Conservation (phyloP, 345 rosid genomes). For the Citrus unshiu region DNA sequence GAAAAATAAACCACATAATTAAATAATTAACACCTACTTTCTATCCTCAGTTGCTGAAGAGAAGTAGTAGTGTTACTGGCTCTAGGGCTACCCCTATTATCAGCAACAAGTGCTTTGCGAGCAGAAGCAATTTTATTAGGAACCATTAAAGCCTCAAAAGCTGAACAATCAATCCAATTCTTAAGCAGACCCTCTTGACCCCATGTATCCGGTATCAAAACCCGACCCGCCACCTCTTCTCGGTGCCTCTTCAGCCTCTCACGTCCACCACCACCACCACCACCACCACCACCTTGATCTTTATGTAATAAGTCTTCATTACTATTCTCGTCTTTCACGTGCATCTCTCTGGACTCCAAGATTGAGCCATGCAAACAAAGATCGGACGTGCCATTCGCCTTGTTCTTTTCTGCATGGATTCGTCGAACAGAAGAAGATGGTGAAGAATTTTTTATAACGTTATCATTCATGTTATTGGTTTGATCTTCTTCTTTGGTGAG, state of each 20-base stretch:
- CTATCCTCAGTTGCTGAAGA: slow-evolving; percentile 28
- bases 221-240: slow-evolving; percentile 51
- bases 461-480: not conserved
- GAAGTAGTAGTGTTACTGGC: slow-evolving; percentile 12
- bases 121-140: slow-evolving; percentile 56
- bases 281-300: too few species aligned
- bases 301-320: not conserved
- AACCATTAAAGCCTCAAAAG: slow-evolving; percentile 46
- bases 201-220: slow-evolving; percentile 63
- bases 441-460: too few species aligned
- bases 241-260: slow-evolving; percentile 66
- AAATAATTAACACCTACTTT: slow-evolving; percentile 31
- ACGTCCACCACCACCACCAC: slow-evolving; percentile 34
- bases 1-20: not conserved
- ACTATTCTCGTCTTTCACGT: not conserved
- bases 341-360: not conserved
- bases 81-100: slow-evolving; percentile 14
- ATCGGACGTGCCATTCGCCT: not conserved
- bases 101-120: slow-evolving; percentile 55
- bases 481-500: not conserved
- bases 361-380: not conserved
- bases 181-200: slow-evolving; percentile 54
- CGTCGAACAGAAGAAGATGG: not conserved
- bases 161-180: slow-evolving; percentile 62
- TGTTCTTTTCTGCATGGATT: not conserved